Evolutionary conservation across 1,284 basidiomycete genomes (phyloP).

Genomic region (Ceratobasidium sp.): DNA sequence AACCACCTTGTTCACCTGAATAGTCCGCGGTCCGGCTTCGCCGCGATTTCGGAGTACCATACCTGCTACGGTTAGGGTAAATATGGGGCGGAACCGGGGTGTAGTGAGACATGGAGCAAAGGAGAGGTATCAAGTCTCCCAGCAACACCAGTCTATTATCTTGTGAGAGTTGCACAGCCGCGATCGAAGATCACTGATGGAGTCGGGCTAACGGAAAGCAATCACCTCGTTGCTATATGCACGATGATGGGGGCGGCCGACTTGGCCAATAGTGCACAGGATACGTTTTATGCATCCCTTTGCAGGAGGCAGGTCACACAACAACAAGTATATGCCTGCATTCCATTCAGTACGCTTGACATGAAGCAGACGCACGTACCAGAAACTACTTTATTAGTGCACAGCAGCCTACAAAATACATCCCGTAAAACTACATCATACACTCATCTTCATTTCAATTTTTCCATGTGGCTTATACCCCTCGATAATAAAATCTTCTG

Average conservation of each 20-base stretch:
- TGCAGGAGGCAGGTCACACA: too few species aligned
- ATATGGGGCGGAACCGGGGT: background rate
- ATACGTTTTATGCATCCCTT: background rate
- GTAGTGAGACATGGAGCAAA: background rate
- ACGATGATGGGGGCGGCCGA: background rate
- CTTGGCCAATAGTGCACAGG: background rate
- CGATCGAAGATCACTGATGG: background rate
- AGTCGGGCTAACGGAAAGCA: too few species aligned
- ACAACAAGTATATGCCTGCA: background rate
- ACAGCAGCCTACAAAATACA: conserved; percentile 2
- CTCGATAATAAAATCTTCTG: conserved; percentile 85
- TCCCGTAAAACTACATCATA: conserved; percentile 58
- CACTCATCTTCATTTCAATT: conserved; percentile 99
- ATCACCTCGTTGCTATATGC: conserved; percentile 5
- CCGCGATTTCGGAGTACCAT: background rate
- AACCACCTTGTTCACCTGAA: background rate
- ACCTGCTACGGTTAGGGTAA: background rate
- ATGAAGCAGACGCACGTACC: too few species aligned
- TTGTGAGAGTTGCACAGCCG: background rate
- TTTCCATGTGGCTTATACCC: conserved; percentile 87
- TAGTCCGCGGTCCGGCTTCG: background rate
- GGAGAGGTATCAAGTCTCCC: background rate
- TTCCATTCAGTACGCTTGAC: background rate
- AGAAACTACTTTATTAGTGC: background rate
- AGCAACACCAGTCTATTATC: background rate